phyloP scores from a whole-genome alignment of 73 alveolate genomes.

The Blepharisma stoltei region DNA sequence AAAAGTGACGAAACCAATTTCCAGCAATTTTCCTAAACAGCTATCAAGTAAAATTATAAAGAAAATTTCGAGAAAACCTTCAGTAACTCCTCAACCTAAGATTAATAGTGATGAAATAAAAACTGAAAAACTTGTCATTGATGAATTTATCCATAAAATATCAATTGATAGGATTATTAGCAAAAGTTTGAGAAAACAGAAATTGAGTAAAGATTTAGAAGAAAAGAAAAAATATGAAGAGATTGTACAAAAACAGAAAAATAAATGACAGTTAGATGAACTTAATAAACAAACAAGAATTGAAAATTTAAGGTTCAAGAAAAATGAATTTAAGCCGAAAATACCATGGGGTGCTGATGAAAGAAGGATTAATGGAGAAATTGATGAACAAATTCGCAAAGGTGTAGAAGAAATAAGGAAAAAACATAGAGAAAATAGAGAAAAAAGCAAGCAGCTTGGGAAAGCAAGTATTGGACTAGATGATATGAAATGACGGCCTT shows the following conservation, averaged over 20 bases:
- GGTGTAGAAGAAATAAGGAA: conserved; percentile 22
- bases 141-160: background rate
- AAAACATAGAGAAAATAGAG: background rate
- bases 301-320: background rate
- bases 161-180: background rate
- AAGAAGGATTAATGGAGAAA: background rate
- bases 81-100: background rate
- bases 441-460: background rate
- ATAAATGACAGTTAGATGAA: background rate
- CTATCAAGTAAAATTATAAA: background rate
- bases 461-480: conserved; percentile 25
- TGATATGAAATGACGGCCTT: background rate
- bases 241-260: background rate
- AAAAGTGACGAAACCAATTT: background rate
- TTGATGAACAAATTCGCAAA: background rate
- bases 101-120: background rate
- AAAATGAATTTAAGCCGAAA: background rate
- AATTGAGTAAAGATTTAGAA: background rate
- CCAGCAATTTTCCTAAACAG: background rate
- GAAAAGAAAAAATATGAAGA: background rate
- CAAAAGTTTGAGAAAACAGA: conserved; percentile 2
- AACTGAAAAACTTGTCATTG: background rate
- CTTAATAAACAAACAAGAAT: background rate
- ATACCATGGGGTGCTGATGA: conserved; percentile 26
- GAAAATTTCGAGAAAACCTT: background rate